Base-by-base conservation (phyloP, 129 eudicot species). In the Lonicera japonica region DNA sequence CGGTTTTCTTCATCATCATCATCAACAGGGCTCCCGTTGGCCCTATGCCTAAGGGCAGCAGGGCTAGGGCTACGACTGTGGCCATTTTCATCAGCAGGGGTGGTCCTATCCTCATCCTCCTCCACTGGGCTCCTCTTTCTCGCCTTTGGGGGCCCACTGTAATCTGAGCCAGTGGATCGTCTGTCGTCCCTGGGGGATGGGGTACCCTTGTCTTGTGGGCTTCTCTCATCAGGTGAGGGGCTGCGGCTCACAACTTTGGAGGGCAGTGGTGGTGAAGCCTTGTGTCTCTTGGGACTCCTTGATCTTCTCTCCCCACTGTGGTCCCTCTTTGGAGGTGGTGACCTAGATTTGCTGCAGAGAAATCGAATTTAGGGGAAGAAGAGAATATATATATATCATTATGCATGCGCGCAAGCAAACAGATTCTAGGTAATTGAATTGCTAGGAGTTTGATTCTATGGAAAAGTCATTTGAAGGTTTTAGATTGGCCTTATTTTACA, bases 301-400 rank as follows among this genome's bases (percentile, higher is more conserved):
- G 87, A 83, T 69, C 82, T 73, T 80, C 74, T 80, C 60, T 78
- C 87, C 20, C 47, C 71, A 52, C 82, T 68, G 19, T 84, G 70
- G 20, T 77, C 90, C 47, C 78, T 77, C 68, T 61, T 83, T 22
- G 54, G 73, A 12, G 95, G 90, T 38, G 95, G 95, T 38, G 95
- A 83, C 72, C 90, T 80, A 5, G 95, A 87, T 45, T 75, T 83
- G 70, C 95, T 86, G 85, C 56, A 73, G 24, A 66, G 20, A 65
- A 9, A 40, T 22, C 18, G 25, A 8, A 19, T 45, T 24, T 40
- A 19, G 7, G 22, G 22, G 13, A 2, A 62, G 17, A 54, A 38
- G 21, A 16, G 1, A 19, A 18, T 21, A 21, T 10, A 38, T n/a
- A 58, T 52, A 21, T 18, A 52, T 52, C 0, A 18, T 16, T 52